Percentiles rank a stretch among this genome's conserved stretches.
phyloP scores from a whole-genome alignment of 345 rosid species.

The Eutrema heterophyllum region DNA sequence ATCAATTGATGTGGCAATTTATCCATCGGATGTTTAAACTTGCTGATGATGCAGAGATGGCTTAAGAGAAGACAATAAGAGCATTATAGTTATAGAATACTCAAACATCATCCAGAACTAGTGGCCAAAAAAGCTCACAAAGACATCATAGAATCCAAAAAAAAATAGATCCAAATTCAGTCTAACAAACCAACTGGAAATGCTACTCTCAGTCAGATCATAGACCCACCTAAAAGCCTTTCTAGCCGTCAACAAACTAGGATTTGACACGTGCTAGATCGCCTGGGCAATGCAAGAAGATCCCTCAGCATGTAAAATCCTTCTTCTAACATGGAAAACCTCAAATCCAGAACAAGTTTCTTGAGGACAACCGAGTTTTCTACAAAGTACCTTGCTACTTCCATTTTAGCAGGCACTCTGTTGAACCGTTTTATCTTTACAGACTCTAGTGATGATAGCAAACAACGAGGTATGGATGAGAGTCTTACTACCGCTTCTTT shows the following conservation, averaged over 20 bases:
- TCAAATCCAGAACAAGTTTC: neutral
- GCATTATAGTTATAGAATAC: neutral
- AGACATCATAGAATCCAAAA: neutral
- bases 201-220: neutral
- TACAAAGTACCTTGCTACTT: constrained; percentile 14
- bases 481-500: neutral
- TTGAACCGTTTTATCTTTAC: neutral
- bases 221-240: neutral
- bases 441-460: constrained; percentile 19
- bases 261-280: neutral
- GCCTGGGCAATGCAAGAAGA: constrained; percentile 22
- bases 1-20: too few species aligned
- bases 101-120: neutral
- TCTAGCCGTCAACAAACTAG: neutral
- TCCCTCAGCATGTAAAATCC: neutral
- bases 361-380: constrained; percentile 3
- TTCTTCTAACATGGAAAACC: neutral
- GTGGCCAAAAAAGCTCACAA: neutral
- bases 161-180: neutral
- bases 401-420: neutral
- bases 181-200: neutral
- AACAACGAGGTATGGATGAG: constrained; percentile 8
- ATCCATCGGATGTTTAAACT: neutral
- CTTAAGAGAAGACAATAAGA: neutral
- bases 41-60: neutral